Conservation (phyloP, 106 monocot species). For the Triglochin maritima region DNA sequence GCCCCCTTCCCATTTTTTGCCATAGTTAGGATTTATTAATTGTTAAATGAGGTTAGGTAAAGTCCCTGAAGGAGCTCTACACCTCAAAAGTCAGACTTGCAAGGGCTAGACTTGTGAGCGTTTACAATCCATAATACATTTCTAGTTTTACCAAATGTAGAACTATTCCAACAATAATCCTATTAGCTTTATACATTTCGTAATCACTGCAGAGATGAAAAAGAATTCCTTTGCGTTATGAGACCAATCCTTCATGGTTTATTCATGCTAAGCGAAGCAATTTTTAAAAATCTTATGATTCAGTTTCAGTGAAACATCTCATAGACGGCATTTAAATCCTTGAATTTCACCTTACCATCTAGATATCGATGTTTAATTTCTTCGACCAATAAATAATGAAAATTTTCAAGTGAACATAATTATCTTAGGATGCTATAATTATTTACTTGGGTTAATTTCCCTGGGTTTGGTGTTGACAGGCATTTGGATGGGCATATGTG, state of each 20-base stretch:
- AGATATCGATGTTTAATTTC: not conserved
- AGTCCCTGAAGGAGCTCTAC: too few species aligned
- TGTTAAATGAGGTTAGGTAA: too few species aligned
- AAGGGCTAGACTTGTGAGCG: not conserved
- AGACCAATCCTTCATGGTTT: not conserved
- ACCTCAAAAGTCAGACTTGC: too few species aligned
- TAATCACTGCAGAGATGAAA: too few species aligned
- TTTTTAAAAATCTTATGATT: not conserved
- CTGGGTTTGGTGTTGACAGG: conserved; percentile 28
- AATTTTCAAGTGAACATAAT: too few species aligned
- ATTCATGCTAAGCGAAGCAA: not conserved
- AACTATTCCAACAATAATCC: not conserved
- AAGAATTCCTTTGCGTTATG: too few species aligned
- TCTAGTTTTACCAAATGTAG: not conserved
- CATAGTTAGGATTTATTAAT: too few species aligned
- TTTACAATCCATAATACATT: not conserved
- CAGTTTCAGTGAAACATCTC: not conserved
- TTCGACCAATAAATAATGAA: not conserved
- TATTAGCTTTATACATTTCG: not conserved
- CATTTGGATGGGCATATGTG: conserved; percentile 80
- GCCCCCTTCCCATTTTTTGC: too few species aligned
- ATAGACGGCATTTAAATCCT: not conserved
- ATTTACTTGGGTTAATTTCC: not conserved
- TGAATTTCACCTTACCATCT: not conserved
- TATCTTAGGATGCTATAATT: not conserved